Conservation (phyloP, 176 grass and related monocot genomes). For the Chrysopogon serrulatus region DNA sequence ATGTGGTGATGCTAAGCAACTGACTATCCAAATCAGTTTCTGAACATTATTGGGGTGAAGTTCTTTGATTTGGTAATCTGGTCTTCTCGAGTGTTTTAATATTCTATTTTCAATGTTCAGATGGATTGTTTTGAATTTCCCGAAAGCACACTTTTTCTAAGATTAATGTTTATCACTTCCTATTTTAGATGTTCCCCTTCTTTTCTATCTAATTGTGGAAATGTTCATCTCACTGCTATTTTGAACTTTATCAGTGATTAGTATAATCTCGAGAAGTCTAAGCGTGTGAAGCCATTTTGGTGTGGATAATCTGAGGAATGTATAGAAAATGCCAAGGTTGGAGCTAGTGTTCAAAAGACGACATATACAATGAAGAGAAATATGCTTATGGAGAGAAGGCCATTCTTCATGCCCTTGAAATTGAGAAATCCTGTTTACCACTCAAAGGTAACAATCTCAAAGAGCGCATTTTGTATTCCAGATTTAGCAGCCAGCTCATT, state of each 20-base stretch:
- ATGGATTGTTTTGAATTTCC: background rate
- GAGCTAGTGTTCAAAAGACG: constrained; percentile 41
- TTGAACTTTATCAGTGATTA: constrained; percentile 56
- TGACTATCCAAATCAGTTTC: background rate
- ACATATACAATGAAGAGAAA: constrained; percentile 56
- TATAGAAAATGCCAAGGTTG: constrained; percentile 67
- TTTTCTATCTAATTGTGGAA: background rate
- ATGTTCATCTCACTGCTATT: constrained; percentile 10
- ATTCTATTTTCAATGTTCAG: background rate
- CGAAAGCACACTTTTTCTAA: background rate
- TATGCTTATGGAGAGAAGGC: constrained; percentile 86
- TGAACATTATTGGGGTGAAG: background rate
- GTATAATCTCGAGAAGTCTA: constrained; percentile 89
- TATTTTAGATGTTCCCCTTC: background rate
- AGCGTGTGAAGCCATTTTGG: constrained; percentile 76
- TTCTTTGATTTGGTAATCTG: background rate
- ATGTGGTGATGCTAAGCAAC: background rate
- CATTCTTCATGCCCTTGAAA: constrained; percentile 88
- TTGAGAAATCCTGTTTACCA: constrained; percentile 50
- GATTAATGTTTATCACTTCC: background rate
- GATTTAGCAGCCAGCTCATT: background rate
- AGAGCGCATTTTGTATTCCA: background rate
- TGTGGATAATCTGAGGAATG: constrained; percentile 83
- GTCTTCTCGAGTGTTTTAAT: background rate
- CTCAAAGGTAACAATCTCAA: constrained; percentile 7